Evolutionary conservation across 2,329 filamentous ascomycete species (phyloP).

Genomic region (Aureobasidium lini): DNA sequence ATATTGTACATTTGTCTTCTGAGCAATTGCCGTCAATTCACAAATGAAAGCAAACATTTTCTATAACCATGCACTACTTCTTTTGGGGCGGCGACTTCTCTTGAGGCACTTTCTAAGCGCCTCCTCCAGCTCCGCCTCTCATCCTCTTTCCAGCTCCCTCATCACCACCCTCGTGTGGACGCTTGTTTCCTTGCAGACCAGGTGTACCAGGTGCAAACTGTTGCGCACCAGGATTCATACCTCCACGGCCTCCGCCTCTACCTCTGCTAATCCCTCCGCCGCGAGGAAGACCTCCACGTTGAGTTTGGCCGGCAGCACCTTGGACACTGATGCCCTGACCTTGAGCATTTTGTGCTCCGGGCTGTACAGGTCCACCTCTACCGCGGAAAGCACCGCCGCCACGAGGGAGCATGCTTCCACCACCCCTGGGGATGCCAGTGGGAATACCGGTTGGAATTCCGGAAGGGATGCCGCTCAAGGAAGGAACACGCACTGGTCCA

Average conservation of each 20-base stretch:
- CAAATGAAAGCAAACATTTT: conserved; percentile 1
- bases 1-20: background rate
- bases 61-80: background rate
- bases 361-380: conserved; percentile 16
- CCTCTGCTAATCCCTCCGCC: conserved; percentile 21
- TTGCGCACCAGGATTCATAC: conserved; percentile 30
- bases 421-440: conserved; percentile 17
- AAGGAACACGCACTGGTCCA: conserved; percentile 16
- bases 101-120: background rate
- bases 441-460: conserved; percentile 16
- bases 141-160: conserved; percentile 25
- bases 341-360: background rate
- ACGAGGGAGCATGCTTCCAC: conserved; percentile 21
- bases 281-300: conserved; percentile 16
- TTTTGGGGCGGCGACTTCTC: background rate
- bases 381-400: conserved; percentile 19
- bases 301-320: conserved; percentile 10
- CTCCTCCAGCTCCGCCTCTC: conserved; percentile 19
- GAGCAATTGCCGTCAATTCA: background rate
- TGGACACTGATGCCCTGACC: conserved; percentile 13
- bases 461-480: conserved; percentile 14
- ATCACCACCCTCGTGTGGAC: conserved; percentile 26
- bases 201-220: conserved; percentile 27
- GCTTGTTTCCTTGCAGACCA: conserved; percentile 26
- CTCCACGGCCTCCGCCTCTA: conserved; percentile 18